These are phyloP conservation scores for Aspergillus ellipticus DNA, from an alignment of 495 filamentous ascomycete genomes.

Conservation along the genomic window DNA sequence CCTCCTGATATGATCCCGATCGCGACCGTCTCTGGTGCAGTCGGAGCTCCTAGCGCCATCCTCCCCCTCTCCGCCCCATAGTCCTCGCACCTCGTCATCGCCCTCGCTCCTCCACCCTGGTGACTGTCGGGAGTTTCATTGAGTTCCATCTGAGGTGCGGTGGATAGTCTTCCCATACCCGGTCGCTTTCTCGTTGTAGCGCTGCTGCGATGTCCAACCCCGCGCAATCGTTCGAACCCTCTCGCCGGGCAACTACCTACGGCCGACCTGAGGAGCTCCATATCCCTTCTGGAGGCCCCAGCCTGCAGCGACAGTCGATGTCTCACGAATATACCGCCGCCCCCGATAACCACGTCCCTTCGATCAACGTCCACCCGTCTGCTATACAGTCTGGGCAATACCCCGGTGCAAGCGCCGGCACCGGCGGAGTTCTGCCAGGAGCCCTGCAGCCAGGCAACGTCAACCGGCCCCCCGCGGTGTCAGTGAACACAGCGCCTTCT, in stretches of 20 bases:
- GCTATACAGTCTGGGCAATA: conserved; percentile 58
- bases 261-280: conserved; percentile 72
- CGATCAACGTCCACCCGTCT: conserved; percentile 65
- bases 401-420: conserved; percentile 28
- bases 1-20: conserved; percentile 30
- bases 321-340: conserved; percentile 51
- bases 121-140: neutral
- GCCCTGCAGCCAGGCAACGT: conserved; percentile 65
- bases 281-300: conserved; percentile 58
- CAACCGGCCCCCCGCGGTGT: conserved; percentile 60
- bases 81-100: neutral
- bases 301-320: conserved; percentile 41
- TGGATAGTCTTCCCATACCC: neutral
- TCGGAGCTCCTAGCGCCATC: conserved; percentile 37
- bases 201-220: conserved; percentile 39
- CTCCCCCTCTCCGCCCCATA: conserved; percentile 3
- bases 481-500: conserved; percentile 67
- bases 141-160: neutral
- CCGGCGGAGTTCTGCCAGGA: conserved; percentile 55
- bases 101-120: neutral
- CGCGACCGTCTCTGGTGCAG: conserved; percentile 43
- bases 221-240: conserved; percentile 49
- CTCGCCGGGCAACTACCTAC: conserved; percentile 49
- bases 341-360: conserved; percentile 43
- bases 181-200: conserved; percentile 1